Base-by-base conservation (phyloP, 306 rosid genomes). In the Begonia loranthoides region DNA sequence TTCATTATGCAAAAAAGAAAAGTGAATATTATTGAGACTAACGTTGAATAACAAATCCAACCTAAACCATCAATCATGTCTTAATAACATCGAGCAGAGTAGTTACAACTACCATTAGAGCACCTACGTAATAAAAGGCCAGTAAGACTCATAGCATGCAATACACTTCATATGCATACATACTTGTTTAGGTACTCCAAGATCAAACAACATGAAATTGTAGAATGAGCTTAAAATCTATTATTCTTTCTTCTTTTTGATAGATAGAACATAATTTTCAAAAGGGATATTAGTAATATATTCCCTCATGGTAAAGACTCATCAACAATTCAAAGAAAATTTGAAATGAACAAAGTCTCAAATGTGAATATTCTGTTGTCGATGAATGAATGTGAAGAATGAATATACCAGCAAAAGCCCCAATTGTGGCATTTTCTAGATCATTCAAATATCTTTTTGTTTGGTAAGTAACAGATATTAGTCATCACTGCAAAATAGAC, bases 81-180 rank as follows among this genome's bases (percentile, higher is more conserved):
- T 89, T 89, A 53, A 89, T 85, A 60, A 89, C 97, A 68, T 82
- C 97, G 54, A 89, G 97, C 14, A 95, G 97, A 13, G 94, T 85
- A 22, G 95, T 85, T 69, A 82, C 68, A 50, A 94, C 97, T 66
- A 94, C 97, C 55, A 95, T 89, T 66, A 82, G 63, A 55, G 94
- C 97, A 54, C 97, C 97, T 89, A 70, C 12, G 54, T 3, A 28
- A 48, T 47, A 34, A 58, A 14, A 51, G 49, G 38, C 36, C 33
- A 38, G 7, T n/a, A 21, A 44, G 51, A n/a, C n/a, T n/a, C n/a
- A n/a, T 22, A 22, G 28, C 28, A n/a, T n/a, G n/a, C n/a, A n/a
- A n/a, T 22, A 22, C 28, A 2, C 2, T 22, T 22, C 34, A 24
- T 24, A 6, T 24, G 34, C 34, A 44, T 12, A 38, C 16, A 0